These are phyloP conservation scores for Candida arabinofermentans DNA, from an alignment of 805 yeast species.

Conservation along the genomic window DNA sequence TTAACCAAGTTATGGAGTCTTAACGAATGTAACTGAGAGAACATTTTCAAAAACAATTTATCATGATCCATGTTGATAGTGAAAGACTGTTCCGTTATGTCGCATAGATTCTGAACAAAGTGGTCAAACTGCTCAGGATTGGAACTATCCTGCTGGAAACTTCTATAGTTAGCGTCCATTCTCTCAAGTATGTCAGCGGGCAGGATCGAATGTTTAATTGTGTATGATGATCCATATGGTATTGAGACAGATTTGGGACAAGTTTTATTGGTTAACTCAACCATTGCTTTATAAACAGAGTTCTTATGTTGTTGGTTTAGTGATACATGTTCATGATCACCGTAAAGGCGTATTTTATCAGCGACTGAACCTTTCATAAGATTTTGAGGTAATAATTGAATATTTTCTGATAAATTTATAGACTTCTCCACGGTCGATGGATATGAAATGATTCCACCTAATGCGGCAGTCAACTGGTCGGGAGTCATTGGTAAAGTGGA, in stretches of 20 bases:
- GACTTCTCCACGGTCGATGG: not conserved
- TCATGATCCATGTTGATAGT: conserved; percentile 4
- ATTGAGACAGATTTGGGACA: not conserved
- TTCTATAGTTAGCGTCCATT: not conserved
- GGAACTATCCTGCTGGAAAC: not conserved
- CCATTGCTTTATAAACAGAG: not conserved
- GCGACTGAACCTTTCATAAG: not conserved
- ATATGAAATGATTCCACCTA: conserved; percentile 9
- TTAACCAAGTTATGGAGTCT: conserved; percentile 7
- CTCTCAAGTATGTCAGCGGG: not conserved
- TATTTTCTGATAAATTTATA: not conserved
- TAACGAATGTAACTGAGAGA: conserved; percentile 15
- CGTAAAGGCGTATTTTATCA: not conserved
- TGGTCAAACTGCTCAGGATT: not conserved
- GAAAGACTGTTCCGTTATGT: conserved; percentile 5
- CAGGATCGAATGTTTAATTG: not conserved
- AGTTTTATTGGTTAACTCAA: not conserved
- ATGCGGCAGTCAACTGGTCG: conserved; percentile 13
- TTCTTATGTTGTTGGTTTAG: too few relatives aligned
- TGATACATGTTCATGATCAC: not conserved
- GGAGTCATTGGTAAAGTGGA: conserved; percentile 17
- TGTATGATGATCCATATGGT: not conserved
- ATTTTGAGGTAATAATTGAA: not conserved
- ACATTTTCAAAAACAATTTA: conserved; percentile 11
- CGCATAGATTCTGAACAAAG: conserved; percentile 5